phyloP scores from a whole-genome alignment of 805 yeast genomes.

The Pichia thaimueangensis region DNA sequence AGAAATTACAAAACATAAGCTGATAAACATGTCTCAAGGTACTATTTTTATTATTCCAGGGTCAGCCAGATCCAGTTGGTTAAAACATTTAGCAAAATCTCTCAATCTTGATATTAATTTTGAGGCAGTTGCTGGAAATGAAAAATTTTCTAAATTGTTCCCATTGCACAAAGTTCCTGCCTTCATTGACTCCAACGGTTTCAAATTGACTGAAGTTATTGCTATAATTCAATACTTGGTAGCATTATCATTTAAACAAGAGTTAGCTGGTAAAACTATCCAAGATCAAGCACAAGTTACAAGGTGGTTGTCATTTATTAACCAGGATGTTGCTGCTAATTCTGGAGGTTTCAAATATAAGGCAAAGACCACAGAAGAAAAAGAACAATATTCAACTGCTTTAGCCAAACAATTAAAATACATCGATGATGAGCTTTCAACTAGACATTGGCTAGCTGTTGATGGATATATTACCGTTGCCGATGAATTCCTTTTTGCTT shows the following conservation, averaged over 20 bases:
- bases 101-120: conserved; percentile 54
- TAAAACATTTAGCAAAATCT: conserved; percentile 46
- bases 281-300: conserved; percentile 57
- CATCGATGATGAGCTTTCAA: too few species aligned
- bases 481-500: too few species aligned
- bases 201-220: conserved; percentile 56
- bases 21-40: conserved; percentile 19
- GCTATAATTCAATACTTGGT: conserved; percentile 47
- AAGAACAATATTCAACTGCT: too few species aligned
- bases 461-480: too few species aligned
- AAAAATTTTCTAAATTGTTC: conserved; percentile 43
- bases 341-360: conserved; percentile 13
- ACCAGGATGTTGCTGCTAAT: conserved; percentile 51
- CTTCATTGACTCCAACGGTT: conserved; percentile 56
- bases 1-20: too few species aligned
- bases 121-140: conserved; percentile 34
- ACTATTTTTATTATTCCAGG: conserved; percentile 9
- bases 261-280: conserved; percentile 47
- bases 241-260: conserved; percentile 35
- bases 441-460: too few species aligned
- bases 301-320: conserved; percentile 71
- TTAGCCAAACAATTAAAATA: too few species aligned
- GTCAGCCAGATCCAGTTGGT: conserved; percentile 30
- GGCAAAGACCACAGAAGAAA: conserved; percentile 3
- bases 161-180: conserved; percentile 61